Percentiles rank a stretch among this genome's conserved stretches.
These are phyloP conservation scores for Tulasnella calospora DNA, from an alignment of 768 basidiomycete species.

Conservation along the genomic window DNA sequence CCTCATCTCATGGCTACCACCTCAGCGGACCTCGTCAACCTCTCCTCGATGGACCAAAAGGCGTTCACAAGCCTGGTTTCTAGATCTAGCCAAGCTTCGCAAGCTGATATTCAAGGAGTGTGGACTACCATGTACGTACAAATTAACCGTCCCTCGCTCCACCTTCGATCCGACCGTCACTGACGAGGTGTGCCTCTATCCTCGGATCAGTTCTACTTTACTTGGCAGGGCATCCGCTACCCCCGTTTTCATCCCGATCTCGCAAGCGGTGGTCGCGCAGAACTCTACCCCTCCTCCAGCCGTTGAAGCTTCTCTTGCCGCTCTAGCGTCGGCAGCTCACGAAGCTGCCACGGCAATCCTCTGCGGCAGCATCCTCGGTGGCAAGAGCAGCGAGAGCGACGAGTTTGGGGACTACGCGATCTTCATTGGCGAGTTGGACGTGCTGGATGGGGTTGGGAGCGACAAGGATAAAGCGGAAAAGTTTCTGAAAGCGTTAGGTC, in stretches of 20 bases:
- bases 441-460: background rate
- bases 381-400: constrained; percentile 24
- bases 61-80: constrained; percentile 18
- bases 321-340: constrained; percentile 1
- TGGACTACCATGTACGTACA: constrained; percentile 13
- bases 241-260: constrained; percentile 8
- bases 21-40: constrained; percentile 9
- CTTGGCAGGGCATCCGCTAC: background rate
- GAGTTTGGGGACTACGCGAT: constrained; percentile 20
- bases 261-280: constrained; percentile 16
- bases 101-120: constrained; percentile 14
- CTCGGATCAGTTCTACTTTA: background rate
- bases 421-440: constrained; percentile 9
- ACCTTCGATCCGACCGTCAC: background rate
- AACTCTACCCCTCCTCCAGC: constrained; percentile 4
- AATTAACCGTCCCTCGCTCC: background rate
- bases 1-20: background rate
- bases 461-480: background rate
- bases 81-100: background rate
- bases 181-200: background rate
- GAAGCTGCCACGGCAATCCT: constrained; percentile 13
- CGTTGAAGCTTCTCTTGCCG: background rate
- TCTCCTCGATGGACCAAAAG: constrained; percentile 7
- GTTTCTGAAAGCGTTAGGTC: constrained; percentile 1
- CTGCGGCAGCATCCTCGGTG: constrained; percentile 22